Conservation (phyloP, 2,329 filamentous ascomycete species). For the Xylaria sp. region DNA sequence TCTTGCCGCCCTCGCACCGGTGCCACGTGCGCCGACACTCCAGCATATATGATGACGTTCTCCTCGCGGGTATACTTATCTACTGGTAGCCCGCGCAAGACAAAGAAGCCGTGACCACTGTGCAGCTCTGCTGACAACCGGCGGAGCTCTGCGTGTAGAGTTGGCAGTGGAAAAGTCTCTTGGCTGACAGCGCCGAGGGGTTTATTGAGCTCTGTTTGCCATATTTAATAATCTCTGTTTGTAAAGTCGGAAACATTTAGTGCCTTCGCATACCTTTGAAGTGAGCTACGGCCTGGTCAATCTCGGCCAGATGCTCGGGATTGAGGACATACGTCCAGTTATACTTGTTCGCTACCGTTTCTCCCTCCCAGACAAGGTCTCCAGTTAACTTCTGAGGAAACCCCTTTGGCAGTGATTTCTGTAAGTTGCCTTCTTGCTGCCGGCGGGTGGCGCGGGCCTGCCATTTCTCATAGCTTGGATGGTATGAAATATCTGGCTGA, state of each 20-base stretch:
- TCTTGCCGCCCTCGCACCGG: slow-evolving; percentile 65
- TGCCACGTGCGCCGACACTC: slow-evolving; percentile 68
- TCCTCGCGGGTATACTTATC: slow-evolving; percentile 65
- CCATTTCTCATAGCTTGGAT: slow-evolving; percentile 65
- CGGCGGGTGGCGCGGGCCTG: slow-evolving; percentile 60
- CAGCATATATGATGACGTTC: slow-evolving; percentile 69
- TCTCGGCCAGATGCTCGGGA: slow-evolving; percentile 60
- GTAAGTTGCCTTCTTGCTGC: slow-evolving; percentile 54
- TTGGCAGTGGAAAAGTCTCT: slow-evolving; percentile 67
- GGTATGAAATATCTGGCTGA: slow-evolving; percentile 67
- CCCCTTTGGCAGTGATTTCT: slow-evolving; percentile 57
- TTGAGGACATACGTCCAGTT: slow-evolving; percentile 65
- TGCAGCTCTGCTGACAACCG: slow-evolving; percentile 65
- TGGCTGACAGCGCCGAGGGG: slow-evolving; percentile 57
- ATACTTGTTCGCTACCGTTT: slow-evolving; percentile 58
- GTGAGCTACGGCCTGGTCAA: slow-evolving; percentile 55
- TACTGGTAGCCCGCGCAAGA: slow-evolving; percentile 67
- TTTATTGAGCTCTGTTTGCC: slow-evolving; percentile 39
- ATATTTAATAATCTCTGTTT: background rate
- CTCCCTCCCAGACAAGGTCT: slow-evolving; percentile 68
- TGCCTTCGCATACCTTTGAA: slow-evolving; percentile 53
- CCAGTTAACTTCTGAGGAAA: slow-evolving; percentile 62
- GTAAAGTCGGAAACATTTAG: background rate
- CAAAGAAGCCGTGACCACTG: slow-evolving; percentile 69
- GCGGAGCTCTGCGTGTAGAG: slow-evolving; percentile 61